Percentiles rank a stretch among this genome's conserved stretches.
These are phyloP conservation scores for Lasiosphaeriaceae sp. DNA, from an alignment of 495 filamentous ascomycete species.

Conservation along the genomic window DNA sequence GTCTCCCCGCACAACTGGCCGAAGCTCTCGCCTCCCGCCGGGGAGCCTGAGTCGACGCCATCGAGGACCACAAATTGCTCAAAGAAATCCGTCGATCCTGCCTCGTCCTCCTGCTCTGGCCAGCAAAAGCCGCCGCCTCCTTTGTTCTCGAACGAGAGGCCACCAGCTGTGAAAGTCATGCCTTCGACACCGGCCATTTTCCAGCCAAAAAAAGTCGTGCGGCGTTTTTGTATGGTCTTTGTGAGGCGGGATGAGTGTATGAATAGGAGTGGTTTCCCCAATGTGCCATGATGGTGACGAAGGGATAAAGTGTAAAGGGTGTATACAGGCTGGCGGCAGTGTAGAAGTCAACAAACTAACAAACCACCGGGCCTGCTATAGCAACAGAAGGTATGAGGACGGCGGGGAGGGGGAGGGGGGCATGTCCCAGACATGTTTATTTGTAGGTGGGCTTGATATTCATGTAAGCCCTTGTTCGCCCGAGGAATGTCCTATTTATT, in stretches of 20 bases:
- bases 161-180: constrained; percentile 21
- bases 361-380: constrained; percentile 14
- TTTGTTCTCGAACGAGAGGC: constrained; percentile 33
- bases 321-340: constrained; percentile 1
- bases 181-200: constrained; percentile 25
- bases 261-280: constrained; percentile 7
- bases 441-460: constrained; percentile 19
- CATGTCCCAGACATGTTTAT: constrained; percentile 28
- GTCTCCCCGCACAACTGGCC: constrained; percentile 15
- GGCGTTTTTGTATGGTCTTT: not conserved
- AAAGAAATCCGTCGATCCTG: constrained; percentile 39
- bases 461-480: constrained; percentile 6
- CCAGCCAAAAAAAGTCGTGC: not conserved
- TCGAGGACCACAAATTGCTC: constrained; percentile 46
- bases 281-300: constrained; percentile 11
- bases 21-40: constrained; percentile 14
- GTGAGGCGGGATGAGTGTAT: constrained; percentile 1
- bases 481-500: constrained; percentile 16
- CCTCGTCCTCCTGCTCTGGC: constrained; percentile 33
- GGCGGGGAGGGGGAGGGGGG: constrained; percentile 8
- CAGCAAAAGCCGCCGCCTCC: constrained; percentile 29
- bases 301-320: constrained; percentile 1
- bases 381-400: constrained; percentile 25
- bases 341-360: constrained; percentile 23
- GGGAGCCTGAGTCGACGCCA: constrained; percentile 19